Percentiles rank a stretch among this genome's conserved stretches.
Conservation (phyloP, 106 monocot genomes). For the Dendrobium huoshanense region DNA sequence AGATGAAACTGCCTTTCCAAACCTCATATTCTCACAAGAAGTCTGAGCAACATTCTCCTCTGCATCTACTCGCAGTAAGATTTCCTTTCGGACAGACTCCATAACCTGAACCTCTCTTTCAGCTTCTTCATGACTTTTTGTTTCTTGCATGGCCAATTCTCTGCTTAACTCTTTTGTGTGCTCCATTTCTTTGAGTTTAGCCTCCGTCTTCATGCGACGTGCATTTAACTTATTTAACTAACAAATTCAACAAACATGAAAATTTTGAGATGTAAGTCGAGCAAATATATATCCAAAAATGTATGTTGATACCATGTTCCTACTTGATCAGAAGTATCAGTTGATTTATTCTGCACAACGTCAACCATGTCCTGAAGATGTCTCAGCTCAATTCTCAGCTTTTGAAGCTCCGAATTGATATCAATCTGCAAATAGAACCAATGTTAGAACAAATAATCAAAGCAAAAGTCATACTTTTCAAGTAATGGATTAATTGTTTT, state of each 20-base stretch:
- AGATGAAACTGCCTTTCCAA: conserved; percentile 15
- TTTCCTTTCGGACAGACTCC: conserved; percentile 35
- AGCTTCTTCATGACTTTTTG: conserved; percentile 36
- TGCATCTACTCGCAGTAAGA: conserved; percentile 17
- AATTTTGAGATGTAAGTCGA: neutral
- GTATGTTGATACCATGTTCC: neutral
- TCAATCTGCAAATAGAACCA: conserved; percentile 18
- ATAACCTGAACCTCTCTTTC: conserved; percentile 34
- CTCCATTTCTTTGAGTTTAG: conserved; percentile 35
- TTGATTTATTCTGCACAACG: conserved; percentile 28
- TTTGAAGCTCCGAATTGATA: conserved; percentile 43
- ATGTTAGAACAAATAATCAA: neutral
- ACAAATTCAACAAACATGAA: neutral
- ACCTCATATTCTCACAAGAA: conserved; percentile 28
- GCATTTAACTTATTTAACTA: conserved; percentile 38
- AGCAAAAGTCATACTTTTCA: neutral
- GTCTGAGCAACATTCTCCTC: conserved; percentile 31
- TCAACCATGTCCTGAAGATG: conserved; percentile 28
- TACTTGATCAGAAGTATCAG: conserved; percentile 36
- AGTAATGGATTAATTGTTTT: neutral
- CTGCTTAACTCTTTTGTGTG: conserved; percentile 30
- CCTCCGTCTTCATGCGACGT: conserved; percentile 30
- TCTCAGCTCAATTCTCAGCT: conserved; percentile 37
- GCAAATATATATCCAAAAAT: neutral
- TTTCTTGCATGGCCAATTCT: conserved; percentile 31